Conservation (phyloP, 441 rosid genomes). For the Theobroma grandiflorum region DNA sequence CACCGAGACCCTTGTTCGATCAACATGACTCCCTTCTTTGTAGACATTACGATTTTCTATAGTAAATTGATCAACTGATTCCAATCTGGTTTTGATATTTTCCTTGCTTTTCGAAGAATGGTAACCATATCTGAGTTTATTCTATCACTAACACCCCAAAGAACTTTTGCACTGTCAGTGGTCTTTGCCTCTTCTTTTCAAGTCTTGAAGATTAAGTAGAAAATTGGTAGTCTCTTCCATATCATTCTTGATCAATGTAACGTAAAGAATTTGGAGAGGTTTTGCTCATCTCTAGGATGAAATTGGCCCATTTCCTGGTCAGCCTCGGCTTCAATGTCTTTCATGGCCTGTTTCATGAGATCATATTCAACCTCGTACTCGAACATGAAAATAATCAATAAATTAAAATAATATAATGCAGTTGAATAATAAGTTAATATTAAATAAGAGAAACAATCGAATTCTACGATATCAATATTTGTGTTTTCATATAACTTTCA, state of each 20-base stretch:
- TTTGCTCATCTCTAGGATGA: constrained; percentile 53
- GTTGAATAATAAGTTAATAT: too few relatives aligned
- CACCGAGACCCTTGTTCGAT: constrained; percentile 38
- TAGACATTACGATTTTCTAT: constrained; percentile 33
- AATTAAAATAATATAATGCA: too few relatives aligned
- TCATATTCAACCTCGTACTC: too few relatives aligned
- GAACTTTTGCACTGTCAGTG: constrained; percentile 65
- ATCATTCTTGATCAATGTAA: constrained; percentile 55
- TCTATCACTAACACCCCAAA: constrained; percentile 74
- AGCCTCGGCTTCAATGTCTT: constrained; percentile 52
- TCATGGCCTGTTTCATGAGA: constrained; percentile 69
- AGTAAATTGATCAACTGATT: constrained; percentile 60
- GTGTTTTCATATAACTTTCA: too few relatives aligned
- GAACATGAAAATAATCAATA: too few relatives aligned
- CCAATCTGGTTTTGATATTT: constrained; percentile 58
- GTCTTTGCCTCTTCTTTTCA: constrained; percentile 73
- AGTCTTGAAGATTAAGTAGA: constrained; percentile 69
- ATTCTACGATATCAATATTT: too few relatives aligned
- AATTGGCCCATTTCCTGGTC: constrained; percentile 60
- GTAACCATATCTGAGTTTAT: constrained; percentile 68
- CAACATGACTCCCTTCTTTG: constrained; percentile 43
- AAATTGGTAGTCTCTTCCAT: constrained; percentile 82
- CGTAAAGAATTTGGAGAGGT: constrained; percentile 70
- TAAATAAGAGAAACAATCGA: too few relatives aligned
- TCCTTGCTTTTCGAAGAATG: constrained; percentile 66